These are phyloP conservation scores for Backusella luteola DNA, from an alignment of 192 early-diverging fungal species.

Conservation along the genomic window DNA sequence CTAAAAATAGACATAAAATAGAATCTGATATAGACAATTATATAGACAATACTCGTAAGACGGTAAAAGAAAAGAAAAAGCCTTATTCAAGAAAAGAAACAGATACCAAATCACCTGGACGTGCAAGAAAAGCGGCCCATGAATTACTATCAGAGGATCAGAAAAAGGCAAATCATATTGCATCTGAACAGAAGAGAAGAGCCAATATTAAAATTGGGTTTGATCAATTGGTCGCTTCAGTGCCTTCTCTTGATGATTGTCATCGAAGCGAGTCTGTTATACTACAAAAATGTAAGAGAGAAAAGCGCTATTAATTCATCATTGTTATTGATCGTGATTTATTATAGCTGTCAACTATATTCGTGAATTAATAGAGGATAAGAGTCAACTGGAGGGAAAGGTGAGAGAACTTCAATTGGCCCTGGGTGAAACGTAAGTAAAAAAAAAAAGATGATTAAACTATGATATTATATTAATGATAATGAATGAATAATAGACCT, in stretches of 20 bases:
- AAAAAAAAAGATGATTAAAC: not conserved
- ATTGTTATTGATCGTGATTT: not conserved
- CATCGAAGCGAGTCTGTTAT: slow-evolving; percentile 85
- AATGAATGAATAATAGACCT: not conserved
- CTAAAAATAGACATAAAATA: not conserved
- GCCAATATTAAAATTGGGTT: slow-evolving; percentile 88
- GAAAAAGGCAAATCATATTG: slow-evolving; percentile 93
- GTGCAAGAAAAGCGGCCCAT: slow-evolving; percentile 39
- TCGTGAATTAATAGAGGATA: slow-evolving; percentile 60
- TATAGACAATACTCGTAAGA: not conserved
- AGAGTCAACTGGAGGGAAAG: slow-evolving; percentile 45
- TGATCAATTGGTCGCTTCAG: slow-evolving; percentile 81
- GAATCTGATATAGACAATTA: not conserved
- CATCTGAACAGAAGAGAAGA: slow-evolving; percentile 88
- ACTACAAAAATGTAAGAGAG: slow-evolving; percentile 64
- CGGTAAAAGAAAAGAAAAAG: not conserved
- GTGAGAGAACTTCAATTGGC: slow-evolving; percentile 47
- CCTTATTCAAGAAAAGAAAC: not conserved
- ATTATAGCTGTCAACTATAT: slow-evolving; percentile 70
- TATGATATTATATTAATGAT: not conserved
- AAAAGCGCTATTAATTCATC: not conserved
- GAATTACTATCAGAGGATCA: slow-evolving; percentile 81
- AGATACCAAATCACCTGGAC: not conserved
- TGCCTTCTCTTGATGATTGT: slow-evolving; percentile 75
- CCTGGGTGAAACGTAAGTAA: slow-evolving; percentile 46